Conservation (phyloP, 2,329 filamentous ascomycete species). For the Moelleriella libera region DNA sequence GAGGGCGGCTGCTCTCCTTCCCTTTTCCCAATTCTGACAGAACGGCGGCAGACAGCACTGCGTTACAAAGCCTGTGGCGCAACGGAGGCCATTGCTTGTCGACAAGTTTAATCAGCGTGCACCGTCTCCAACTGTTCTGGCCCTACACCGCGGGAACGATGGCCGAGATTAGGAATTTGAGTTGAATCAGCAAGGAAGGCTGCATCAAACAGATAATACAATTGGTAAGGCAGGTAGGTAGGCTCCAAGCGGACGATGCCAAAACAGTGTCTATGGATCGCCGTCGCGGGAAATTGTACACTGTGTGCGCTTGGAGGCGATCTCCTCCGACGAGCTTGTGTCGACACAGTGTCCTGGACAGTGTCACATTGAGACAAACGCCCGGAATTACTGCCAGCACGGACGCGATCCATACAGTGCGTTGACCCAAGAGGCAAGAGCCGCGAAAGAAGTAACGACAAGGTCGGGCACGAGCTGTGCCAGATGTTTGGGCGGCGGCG, state of each 20-base stretch:
- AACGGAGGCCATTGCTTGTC: not conserved
- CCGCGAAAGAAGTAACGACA: not conserved
- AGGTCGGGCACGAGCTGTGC: not conserved
- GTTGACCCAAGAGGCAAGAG: not conserved
- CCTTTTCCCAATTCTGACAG: not conserved
- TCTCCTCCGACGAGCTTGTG: too few species aligned
- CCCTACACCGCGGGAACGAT: slow-evolving; percentile 11
- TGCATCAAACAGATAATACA: slow-evolving; percentile 1
- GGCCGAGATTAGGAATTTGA: slow-evolving; percentile 10
- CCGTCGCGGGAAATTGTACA: not conserved
- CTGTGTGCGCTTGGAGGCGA: not conserved
- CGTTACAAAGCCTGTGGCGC: slow-evolving; percentile 1
- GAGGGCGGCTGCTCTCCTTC: too few species aligned
- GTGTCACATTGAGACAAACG: not conserved
- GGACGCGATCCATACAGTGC: not conserved
- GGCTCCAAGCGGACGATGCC: not conserved
- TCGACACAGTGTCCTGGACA: not conserved
- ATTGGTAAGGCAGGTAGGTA: not conserved
- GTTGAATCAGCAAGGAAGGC: slow-evolving; percentile 8
- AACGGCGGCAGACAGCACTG: not conserved
- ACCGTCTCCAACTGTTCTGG: slow-evolving; percentile 9
- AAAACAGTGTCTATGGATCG: not conserved
- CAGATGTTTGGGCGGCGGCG: not conserved
- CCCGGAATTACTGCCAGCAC: not conserved
- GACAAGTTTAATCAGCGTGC: slow-evolving; percentile 4